Evolutionary conservation across 768 basidiomycete genomes (phyloP).

Genomic region (Suillus subalutaceus): DNA sequence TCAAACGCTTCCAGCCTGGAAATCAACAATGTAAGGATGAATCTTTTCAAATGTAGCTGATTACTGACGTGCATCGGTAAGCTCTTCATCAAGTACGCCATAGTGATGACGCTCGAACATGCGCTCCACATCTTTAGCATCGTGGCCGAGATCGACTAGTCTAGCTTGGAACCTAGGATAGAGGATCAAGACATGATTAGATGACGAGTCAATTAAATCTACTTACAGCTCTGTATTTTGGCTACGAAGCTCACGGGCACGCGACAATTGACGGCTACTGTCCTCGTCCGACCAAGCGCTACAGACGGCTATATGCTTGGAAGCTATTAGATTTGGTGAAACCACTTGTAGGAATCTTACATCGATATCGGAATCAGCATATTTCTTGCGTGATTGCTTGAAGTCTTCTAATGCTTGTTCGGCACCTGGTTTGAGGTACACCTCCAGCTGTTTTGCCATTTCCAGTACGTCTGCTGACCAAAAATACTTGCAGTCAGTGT

Average conservation of each 20-base stretch:
- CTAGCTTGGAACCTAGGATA: background rate
- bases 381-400: constrained; percentile 18
- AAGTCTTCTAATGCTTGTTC: constrained; percentile 30
- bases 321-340: background rate
- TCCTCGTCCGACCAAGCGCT: background rate
- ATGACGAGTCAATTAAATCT: background rate
- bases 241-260: background rate
- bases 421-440: constrained; percentile 24
- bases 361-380: constrained; percentile 6
- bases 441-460: constrained; percentile 22
- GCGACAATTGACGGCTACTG: background rate
- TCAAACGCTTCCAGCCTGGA: constrained; percentile 6
- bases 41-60: too few species aligned
- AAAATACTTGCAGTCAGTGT: constrained; percentile 30
- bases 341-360: background rate
- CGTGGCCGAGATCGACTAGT: constrained; percentile 1
- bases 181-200: background rate
- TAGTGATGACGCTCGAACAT: background rate
- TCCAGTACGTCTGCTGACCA: constrained; percentile 36
- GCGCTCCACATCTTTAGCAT: background rate
- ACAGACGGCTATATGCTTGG: background rate
- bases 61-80: constrained; percentile 7
- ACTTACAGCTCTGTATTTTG: background rate
- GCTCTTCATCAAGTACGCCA: background rate
- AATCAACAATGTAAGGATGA: background rate